phyloP scores from a whole-genome alignment of 2,329 filamentous ascomycete species.

The Madurella fahalii region DNA sequence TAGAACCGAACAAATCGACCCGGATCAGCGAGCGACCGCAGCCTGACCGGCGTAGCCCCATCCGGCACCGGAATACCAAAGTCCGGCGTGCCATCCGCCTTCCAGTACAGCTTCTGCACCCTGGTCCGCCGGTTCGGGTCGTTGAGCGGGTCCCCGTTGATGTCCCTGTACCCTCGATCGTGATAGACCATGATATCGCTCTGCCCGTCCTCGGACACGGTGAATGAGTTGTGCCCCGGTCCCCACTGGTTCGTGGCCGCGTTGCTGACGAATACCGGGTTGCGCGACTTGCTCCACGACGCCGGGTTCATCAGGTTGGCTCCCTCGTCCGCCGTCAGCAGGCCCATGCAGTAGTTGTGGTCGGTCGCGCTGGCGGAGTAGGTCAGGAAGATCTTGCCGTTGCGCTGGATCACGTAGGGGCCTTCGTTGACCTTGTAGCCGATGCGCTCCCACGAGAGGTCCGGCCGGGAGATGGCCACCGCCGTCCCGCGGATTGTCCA shows the following conservation, averaged over 20 bases:
- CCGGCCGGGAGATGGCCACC: constrained; percentile 20
- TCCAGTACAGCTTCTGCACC: constrained; percentile 33
- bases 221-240: constrained; percentile 31
- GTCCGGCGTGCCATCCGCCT: constrained; percentile 29
- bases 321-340: constrained; percentile 22
- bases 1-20: constrained; percentile 18
- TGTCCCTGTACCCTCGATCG: constrained; percentile 27
- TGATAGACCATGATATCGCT: constrained; percentile 30
- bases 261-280: constrained; percentile 29
- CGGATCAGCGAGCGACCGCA: constrained; percentile 17
- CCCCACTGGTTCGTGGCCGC: constrained; percentile 28
- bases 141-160: constrained; percentile 29
- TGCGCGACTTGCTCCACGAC: constrained; percentile 26
- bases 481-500: constrained; percentile 27
- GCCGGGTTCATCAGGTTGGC: constrained; percentile 26
- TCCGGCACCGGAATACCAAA: constrained; percentile 30
- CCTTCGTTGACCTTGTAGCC: constrained; percentile 26
- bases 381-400: constrained; percentile 22
- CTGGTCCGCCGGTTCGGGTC: constrained; percentile 27
- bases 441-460: constrained; percentile 20
- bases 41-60: constrained; percentile 22
- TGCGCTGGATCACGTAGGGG: constrained; percentile 18
- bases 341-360: constrained; percentile 29
- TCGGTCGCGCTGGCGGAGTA: constrained; percentile 27
- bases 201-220: constrained; percentile 29